Conservation (phyloP, 2,329 filamentous ascomycete species). For the Cercospora janseana region DNA sequence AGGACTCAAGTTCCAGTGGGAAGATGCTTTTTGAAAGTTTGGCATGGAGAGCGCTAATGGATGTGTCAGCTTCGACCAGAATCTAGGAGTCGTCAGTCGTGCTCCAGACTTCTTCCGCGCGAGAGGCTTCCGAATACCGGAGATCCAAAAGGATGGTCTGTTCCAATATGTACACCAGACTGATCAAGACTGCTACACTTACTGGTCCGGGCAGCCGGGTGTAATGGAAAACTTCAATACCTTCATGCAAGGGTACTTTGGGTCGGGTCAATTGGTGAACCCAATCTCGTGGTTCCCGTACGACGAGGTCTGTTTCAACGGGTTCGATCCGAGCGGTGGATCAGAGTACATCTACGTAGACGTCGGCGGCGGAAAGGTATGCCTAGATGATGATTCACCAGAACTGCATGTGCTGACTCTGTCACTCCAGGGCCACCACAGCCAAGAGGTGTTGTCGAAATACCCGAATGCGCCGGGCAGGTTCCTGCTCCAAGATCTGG, state of each 20-base stretch:
- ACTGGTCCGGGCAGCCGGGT: conserved; percentile 22
- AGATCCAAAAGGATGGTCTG: conserved; percentile 13
- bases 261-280: background rate
- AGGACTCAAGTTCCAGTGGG: conserved; percentile 11
- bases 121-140: conserved; percentile 16
- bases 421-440: conserved; percentile 11
- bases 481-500: conserved; percentile 20
- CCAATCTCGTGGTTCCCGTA: conserved; percentile 21
- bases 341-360: conserved; percentile 24
- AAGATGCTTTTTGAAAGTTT: too few relatives aligned
- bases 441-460: conserved; percentile 12
- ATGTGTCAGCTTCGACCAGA: conserved; percentile 14
- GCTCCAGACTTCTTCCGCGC: conserved; percentile 20
- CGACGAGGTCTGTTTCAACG: conserved; percentile 18
- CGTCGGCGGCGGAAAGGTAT: conserved; percentile 22
- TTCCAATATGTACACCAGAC: conserved; percentile 22
- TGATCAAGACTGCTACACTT: conserved; percentile 15
- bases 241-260: conserved; percentile 24
- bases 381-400: background rate
- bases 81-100: conserved; percentile 10
- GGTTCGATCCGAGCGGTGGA: conserved; percentile 20
- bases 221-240: conserved; percentile 26
- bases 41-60: background rate
- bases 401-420: background rate
- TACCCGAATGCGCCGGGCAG: conserved; percentile 15